phyloP scores from a whole-genome alignment of 2,329 filamentous ascomycete species.

The Atkinsonella hypoxylon region DNA sequence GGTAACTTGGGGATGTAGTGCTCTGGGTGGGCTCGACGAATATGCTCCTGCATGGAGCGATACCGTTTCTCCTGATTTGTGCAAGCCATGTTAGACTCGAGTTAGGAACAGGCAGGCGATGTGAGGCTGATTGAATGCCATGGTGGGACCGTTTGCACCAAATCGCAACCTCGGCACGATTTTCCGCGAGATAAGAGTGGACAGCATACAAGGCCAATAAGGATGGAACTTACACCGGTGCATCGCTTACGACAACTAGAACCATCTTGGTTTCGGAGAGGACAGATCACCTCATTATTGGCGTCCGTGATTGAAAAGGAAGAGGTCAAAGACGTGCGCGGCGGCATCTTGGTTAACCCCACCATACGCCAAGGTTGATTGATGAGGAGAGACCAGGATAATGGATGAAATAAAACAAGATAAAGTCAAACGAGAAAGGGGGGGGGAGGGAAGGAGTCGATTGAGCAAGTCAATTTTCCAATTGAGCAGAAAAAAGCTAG shows the following conservation, averaged over 20 bases:
- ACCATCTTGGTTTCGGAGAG: slow-evolving; percentile 88
- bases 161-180: neutral
- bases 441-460: slow-evolving; percentile 1
- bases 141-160: neutral
- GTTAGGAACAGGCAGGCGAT: neutral
- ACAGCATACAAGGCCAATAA: neutral
- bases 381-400: slow-evolving; percentile 3
- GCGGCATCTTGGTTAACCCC: slow-evolving; percentile 69
- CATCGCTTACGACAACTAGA: slow-evolving; percentile 96
- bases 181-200: neutral
- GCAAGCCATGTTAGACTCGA: neutral
- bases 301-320: slow-evolving; percentile 87
- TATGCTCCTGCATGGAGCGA: slow-evolving; percentile 99
- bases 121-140: neutral
- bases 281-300: slow-evolving; percentile 94
- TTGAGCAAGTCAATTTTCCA: slow-evolving; percentile 12
- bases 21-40: slow-evolving; percentile 89
- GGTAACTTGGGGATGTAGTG: slow-evolving; percentile 97
- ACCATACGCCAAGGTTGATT: slow-evolving; percentile 4
- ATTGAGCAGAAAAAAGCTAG: slow-evolving; percentile 18
- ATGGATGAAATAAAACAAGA: slow-evolving; percentile 3
- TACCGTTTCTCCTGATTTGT: slow-evolving; percentile 71
- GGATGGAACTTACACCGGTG: slow-evolving; percentile 69
- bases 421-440: neutral
- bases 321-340: slow-evolving; percentile 72